phyloP scores from a whole-genome alignment of 176 grass and related monocot species.

The Zea luxurians region DNA sequence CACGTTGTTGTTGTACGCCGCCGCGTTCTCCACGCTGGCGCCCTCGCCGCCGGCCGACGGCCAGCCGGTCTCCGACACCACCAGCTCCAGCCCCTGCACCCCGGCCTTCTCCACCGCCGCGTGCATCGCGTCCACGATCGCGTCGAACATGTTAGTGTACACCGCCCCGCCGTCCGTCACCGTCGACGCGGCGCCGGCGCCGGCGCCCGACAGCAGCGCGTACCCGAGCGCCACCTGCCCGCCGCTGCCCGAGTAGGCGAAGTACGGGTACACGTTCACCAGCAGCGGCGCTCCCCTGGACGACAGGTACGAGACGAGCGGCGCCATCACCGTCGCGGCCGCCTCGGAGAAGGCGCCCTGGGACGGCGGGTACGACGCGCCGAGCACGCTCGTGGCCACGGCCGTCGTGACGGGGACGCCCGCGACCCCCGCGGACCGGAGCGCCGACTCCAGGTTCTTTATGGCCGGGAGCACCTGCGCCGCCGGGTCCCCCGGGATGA shows the following conservation, averaged over 20 bases:
- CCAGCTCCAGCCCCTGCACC: constrained; percentile 47
- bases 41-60: constrained; percentile 66
- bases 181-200: constrained; percentile 14
- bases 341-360: constrained; percentile 58
- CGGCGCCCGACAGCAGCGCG: constrained; percentile 54
- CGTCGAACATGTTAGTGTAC: constrained; percentile 97
- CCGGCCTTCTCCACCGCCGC: constrained; percentile 83
- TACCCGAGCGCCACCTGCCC: constrained; percentile 62
- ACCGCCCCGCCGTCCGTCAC: constrained; percentile 52
- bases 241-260: constrained; percentile 53
- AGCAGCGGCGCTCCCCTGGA: constrained; percentile 58
- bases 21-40: constrained; percentile 74
- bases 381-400: constrained; percentile 58
- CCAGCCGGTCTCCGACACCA: constrained; percentile 96
- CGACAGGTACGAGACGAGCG: constrained; percentile 52
- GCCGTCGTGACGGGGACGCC: constrained; percentile 70
- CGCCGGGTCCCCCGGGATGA: constrained; percentile 41
- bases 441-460: constrained; percentile 58
- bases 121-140: constrained; percentile 80
- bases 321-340: constrained; percentile 48
- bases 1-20: constrained; percentile 82
- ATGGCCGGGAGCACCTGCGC: constrained; percentile 70
- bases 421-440: constrained; percentile 45
- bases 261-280: constrained; percentile 83
- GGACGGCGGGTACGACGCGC: constrained; percentile 67